Evolutionary conservation across 208 protist species (phyloP), one percentile per base, ranked within the genome.

Genomic region (Acanthamoeba royreba): DNA sequence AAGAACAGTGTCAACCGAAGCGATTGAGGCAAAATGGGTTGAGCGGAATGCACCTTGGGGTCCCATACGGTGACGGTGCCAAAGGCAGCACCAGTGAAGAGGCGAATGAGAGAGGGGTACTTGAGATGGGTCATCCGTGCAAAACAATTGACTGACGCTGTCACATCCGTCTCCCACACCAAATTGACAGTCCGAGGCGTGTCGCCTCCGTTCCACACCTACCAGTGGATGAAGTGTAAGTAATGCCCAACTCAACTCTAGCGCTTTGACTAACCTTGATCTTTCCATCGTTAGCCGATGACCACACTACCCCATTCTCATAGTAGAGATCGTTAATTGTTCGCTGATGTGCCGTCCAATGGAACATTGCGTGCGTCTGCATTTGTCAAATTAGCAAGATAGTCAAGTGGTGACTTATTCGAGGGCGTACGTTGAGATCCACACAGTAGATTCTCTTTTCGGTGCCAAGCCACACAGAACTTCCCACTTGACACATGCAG

Each of bases 401-500:
- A 42, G 35, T 7, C 4, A 42, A 46, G 2, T 2, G 25, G 69
- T 13, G 69, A 9, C n/a, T n/a, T n/a, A n/a, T n/a, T 17, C 4
- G 25, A n/a, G 69, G 3, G 61, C 31, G 31, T 81, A 81, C 69
- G 38, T 81, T 43, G 38, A 81, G 31, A 25, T 81, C 69, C 40
- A 81, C 69, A 42, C 69, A 81, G 31, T 81, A 81, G 69, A 81
- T 81, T 28, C 69, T 33, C 69, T 81, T 81, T 25, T 81, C 69
- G 69, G 69, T 42, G 38, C 69, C 69, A 42, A 81, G 69, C 69
- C 69, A 81, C 40, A 81, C 15, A 25, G 69, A 31, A 22, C 31
- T 81, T 33, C 69, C 69, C 38, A 81, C 69, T 28, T 81, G 69
- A 19, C 69, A 81, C 69, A 81, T 81, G 19, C 69, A 81, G 40